Conservation (phyloP, 176 grass and related monocot species). For the Panicum miliaceum region DNA sequence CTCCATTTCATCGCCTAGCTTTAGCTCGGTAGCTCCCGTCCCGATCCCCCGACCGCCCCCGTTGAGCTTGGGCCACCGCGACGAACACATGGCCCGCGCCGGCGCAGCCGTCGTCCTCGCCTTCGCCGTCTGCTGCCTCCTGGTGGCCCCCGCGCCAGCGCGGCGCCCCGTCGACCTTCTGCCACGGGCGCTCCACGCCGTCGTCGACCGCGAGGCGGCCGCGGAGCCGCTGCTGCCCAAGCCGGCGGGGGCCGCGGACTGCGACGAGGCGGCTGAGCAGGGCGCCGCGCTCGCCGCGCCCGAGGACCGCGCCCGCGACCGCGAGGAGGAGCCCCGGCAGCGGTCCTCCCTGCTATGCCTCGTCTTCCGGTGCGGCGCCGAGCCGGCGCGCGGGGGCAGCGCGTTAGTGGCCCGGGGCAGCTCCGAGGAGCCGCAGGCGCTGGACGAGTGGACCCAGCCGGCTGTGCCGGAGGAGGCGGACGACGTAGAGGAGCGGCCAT, state of each 20-base stretch:
- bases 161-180: conserved; percentile 18
- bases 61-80: background rate
- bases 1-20: background rate
- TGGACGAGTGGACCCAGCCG: background rate
- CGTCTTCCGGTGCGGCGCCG: conserved; percentile 37
- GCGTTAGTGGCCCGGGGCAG: background rate
- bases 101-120: conserved; percentile 4
- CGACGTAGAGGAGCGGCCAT: background rate
- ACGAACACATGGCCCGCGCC: conserved; percentile 31
- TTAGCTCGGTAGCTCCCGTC: too few species aligned
- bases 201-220: conserved; percentile 1
- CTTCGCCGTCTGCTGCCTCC: conserved; percentile 41
- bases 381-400: background rate
- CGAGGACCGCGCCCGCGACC: too few species aligned
- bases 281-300: background rate
- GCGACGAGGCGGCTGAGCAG: background rate
- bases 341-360: conserved; percentile 1
- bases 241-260: background rate
- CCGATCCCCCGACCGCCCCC: background rate
- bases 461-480: background rate
- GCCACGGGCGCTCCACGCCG: background rate
- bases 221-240: conserved; percentile 17
- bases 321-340: background rate
- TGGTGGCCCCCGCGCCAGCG: conserved; percentile 16
- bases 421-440: background rate